phyloP scores from a whole-genome alignment of 768 basidiomycete genomes.

The Leccinum aurantiacum region DNA sequence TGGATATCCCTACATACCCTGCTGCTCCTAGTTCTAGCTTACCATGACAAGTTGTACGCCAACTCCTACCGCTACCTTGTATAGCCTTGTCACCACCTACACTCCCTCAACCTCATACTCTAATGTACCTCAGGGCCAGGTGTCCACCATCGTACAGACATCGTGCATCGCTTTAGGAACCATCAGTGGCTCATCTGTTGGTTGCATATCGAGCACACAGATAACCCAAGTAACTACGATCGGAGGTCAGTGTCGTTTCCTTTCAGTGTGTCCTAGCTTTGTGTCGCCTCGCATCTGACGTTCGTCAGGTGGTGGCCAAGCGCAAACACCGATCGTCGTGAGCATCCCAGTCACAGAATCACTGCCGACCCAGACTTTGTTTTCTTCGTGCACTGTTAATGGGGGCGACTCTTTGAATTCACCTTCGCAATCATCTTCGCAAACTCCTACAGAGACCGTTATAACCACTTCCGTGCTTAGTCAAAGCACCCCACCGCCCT shows the following conservation, averaged over 20 bases:
- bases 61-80: constrained; percentile 44
- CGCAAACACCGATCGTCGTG: constrained; percentile 43
- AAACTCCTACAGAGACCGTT: constrained; percentile 13
- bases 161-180: constrained; percentile 36
- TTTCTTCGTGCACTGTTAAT: constrained; percentile 35
- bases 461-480: constrained; percentile 28
- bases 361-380: constrained; percentile 40
- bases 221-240: constrained; percentile 35
- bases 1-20: background rate
- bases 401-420: background rate
- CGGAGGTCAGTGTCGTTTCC: constrained; percentile 31
- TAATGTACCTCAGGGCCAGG: constrained; percentile 32
- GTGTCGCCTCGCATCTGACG: background rate
- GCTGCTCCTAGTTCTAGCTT: background rate
- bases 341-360: constrained; percentile 34
- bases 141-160: constrained; percentile 32
- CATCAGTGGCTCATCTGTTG: constrained; percentile 24
- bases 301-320: constrained; percentile 29
- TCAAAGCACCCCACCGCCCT: constrained; percentile 33
- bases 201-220: constrained; percentile 29
- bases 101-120: constrained; percentile 38
- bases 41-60: constrained; percentile 40
- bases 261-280: background rate
- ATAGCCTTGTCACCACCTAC: constrained; percentile 37
- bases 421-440: constrained; percentile 5